Evolutionary conservation across 768 basidiomycete genomes (phyloP), one percentile per base, ranked within the genome.

Genomic region (Infundibulicybe gibba): DNA sequence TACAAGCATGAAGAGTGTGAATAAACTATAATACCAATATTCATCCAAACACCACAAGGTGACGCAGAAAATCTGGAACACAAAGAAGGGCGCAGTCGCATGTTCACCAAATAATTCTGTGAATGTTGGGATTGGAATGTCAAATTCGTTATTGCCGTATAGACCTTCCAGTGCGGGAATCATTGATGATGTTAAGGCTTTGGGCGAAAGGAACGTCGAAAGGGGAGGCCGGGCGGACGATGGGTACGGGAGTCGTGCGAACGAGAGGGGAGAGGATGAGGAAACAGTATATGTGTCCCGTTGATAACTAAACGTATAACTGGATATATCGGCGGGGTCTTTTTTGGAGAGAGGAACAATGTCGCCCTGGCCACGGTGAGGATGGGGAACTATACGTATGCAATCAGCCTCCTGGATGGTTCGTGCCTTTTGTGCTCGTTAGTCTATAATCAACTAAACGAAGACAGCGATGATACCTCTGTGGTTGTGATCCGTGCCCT

Each of bases 1-100:
- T 40, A 99, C 71, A 32, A 99, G 76, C 97, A 99, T 99, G 79
- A 99, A 97, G 19, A 94, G 75, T 2, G 97, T 98, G 71, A 99
- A 99, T 34, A 99, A 65, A 47, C 89, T 88, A 74, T 97, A 99
- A 64, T 97, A 97, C 94, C 94, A 97, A 64, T 98, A 99, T 63
- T 98, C 97, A 58, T 99, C 97, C 57, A 99, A 67, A 61, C 89
- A 92, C 97, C 97, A 99, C 9, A 99, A 72, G 0, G 90, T 93
- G 1, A 97, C 97, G 53, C 97, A 98, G 68, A 99, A 98, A 14
- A 98, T 69, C 68, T 99, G 97, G 68, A 99, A 99, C 20, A 99
- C 97, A 66, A 99, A 99, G 79, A 99, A 99, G 0, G 97, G 97
- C 0, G 97, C 97, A 4, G 94, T 94, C 1, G 95, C 94, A 60